phyloP scores from a whole-genome alignment of 257 asterid genomes.

The Gentiana macrophylla region DNA sequence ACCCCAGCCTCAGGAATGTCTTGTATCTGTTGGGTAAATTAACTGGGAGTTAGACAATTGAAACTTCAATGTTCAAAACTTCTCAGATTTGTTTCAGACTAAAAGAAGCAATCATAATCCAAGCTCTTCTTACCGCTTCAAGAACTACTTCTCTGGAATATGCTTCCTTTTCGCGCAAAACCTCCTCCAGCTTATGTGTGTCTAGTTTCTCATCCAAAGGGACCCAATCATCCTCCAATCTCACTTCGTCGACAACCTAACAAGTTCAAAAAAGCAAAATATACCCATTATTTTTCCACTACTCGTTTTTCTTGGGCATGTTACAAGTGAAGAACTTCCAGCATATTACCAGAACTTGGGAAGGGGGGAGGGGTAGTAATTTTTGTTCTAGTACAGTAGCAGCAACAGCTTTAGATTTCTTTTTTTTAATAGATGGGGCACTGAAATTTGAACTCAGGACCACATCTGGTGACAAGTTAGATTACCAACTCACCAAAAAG shows the following conservation, averaged over 20 bases:
- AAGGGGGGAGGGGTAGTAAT: too few relatives aligned
- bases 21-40: conserved; percentile 52
- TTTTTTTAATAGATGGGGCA: too few relatives aligned
- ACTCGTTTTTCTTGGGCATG: too few relatives aligned
- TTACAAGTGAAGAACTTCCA: too few relatives aligned
- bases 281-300: background rate
- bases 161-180: conserved; percentile 76
- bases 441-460: too few relatives aligned
- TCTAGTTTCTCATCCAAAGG: conserved; percentile 85
- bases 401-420: too few relatives aligned
- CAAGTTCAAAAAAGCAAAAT: background rate
- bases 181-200: conserved; percentile 64
- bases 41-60: conserved; percentile 3
- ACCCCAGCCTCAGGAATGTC: conserved; percentile 96
- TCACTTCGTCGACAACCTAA: conserved; percentile 83
- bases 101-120: background rate
- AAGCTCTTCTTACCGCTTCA: conserved; percentile 57
- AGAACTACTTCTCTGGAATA: conserved; percentile 93
- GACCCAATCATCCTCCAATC: conserved; percentile 96
- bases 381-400: too few relatives aligned
- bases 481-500: too few relatives aligned
- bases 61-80: background rate
- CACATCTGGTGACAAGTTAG: too few relatives aligned
- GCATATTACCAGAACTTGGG: too few relatives aligned
- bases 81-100: background rate